A percentile compares a stretch with the other conserved stretches of the same genome.
phyloP scores from a whole-genome alignment of 768 basidiomycete genomes.

The Macrolepiota dolichaula region DNA sequence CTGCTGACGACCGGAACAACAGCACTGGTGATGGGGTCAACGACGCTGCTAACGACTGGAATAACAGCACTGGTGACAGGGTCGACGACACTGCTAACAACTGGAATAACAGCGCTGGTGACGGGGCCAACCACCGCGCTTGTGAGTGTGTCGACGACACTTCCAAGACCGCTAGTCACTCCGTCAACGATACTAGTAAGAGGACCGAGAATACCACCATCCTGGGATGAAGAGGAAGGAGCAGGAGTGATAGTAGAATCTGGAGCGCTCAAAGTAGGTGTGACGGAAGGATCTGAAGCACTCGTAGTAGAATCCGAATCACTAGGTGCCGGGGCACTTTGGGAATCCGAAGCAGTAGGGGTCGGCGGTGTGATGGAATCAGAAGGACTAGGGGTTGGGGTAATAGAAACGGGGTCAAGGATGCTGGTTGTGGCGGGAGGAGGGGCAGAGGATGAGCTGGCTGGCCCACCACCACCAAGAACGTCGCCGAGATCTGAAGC shows the following conservation, averaged over 20 bases:
- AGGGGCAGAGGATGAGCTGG: neutral
- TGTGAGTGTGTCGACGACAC: neutral
- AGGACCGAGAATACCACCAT: neutral
- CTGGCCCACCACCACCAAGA: neutral
- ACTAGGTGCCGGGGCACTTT: neutral
- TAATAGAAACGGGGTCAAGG: neutral
- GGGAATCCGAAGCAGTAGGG: no score
- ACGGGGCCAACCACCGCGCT: constrained; percentile 1
- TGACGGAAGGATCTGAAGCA: neutral
- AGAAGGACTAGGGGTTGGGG: neutral
- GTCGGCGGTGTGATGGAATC: neutral
- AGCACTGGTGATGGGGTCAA: neutral
- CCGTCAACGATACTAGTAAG: neutral
- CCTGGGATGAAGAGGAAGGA: neutral
- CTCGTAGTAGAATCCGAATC: neutral
- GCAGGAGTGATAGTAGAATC: neutral
- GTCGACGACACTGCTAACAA: neutral
- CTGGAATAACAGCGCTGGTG: neutral
- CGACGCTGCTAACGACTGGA: neutral
- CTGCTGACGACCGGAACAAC: neutral
- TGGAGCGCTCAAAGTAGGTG: neutral
- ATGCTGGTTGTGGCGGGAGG: neutral
- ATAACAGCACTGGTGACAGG: neutral
- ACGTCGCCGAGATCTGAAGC: neutral
- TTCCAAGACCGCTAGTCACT: neutral